Base-by-base conservation (phyloP, 73 alveolate genomes). In the Paramecium bursaria region DNA sequence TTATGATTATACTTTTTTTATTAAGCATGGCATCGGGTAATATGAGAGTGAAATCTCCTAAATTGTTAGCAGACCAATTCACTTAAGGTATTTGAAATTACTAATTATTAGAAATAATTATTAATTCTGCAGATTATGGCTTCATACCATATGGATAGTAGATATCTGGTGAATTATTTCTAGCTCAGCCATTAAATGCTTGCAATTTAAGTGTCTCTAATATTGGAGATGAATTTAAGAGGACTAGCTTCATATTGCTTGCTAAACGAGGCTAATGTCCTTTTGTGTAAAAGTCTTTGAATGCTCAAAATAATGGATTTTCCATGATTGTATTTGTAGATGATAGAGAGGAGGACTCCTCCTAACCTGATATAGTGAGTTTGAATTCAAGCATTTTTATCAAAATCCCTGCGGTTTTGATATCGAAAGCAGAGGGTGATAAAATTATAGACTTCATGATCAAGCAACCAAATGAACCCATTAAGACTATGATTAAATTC, bases 141-240 rank as follows among this genome's bases (percentile, higher is more conserved):
- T 67, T 35, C 27, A 57, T 67, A 2, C 82, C 82, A 17, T 67
- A 67, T 67, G 82, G 82, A 67, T 19, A 67, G 44, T 17, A 47
- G 21, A 67, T 67, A 21, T 42, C 60, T 14, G 82, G 82, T 10
- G 23, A 25, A 35, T 57, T 67, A 39, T 53, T 39, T 39, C n/a
- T 67, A 7, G 82, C 82, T 21, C 21, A 3, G 3, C 82, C 82
- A 15, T 35, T 19, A 15, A 42, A 3, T 39, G 33, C 21, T 67
- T 67, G 82, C 17, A 4, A 3, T 6, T 11, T 4, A 48, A n/a
- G n/a, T n/a, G n/a, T n/a, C n/a, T n/a, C n/a, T n/a, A n/a, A n/a
- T n/a, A n/a, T n/a, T n/a, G n/a, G n/a, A n/a, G n/a, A n/a, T n/a
- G n/a, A n/a, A n/a, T n/a, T n/a, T n/a, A n/a, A n/a, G n/a, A n/a